These are phyloP conservation scores for Yamadazyma triangularis DNA, from an alignment of 1,139 yeast species.

Conservation along the genomic window DNA sequence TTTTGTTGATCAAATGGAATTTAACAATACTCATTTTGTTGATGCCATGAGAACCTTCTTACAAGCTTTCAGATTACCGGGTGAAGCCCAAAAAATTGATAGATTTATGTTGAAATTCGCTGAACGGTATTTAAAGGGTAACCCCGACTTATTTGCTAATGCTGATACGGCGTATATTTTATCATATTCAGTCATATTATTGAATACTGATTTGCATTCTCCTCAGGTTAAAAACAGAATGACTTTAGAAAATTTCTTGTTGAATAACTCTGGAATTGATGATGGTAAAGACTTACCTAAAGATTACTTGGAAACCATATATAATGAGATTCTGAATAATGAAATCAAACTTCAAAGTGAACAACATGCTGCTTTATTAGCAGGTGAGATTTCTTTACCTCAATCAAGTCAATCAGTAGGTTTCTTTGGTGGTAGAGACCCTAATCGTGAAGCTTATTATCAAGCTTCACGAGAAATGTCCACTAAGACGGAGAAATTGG, in stretches of 20 bases:
- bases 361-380: conserved; percentile 85
- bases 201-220: conserved; percentile 92
- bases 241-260: conserved; percentile 82
- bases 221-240: conserved; percentile 80
- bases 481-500: conserved; percentile 79
- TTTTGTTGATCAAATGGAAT: conserved; percentile 86
- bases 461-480: conserved; percentile 93
- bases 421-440: conserved; percentile 71
- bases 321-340: conserved; percentile 68
- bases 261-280: conserved; percentile 89
- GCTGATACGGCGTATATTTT: conserved; percentile 93
- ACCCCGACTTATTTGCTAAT: conserved; percentile 78
- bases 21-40: conserved; percentile 63
- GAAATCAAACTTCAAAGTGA: conserved; percentile 92
- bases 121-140: conserved; percentile 82
- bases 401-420: conserved; percentile 43
- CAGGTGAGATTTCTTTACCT: conserved; percentile 50
- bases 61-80: conserved; percentile 90
- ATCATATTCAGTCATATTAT: conserved; percentile 88
- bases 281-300: conserved; percentile 82
- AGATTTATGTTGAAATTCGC: conserved; percentile 96
- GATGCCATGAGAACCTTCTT: conserved; percentile 82
- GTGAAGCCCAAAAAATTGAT: conserved; percentile 97
- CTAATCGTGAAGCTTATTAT: conserved; percentile 79
- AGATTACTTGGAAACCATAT: conserved; percentile 65